These are phyloP conservation scores for Helicosporidium sp. DNA, from an alignment of 139 green algal species.

Conservation along the genomic window DNA sequence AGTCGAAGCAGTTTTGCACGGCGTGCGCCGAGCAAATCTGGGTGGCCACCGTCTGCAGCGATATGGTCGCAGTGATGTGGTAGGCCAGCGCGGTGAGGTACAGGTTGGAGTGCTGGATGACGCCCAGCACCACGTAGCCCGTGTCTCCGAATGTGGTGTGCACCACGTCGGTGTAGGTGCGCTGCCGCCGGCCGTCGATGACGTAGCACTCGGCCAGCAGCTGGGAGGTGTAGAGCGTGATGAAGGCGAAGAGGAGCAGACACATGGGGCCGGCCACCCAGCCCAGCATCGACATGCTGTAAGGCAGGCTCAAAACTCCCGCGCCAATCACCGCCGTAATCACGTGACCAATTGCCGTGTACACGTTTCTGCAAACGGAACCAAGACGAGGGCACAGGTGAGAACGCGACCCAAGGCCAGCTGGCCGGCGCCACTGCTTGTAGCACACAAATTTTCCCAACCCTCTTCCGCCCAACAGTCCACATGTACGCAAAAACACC, in stretches of 20 bases:
- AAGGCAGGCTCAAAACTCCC: slow-evolving; percentile 9
- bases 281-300: slow-evolving; percentile 9
- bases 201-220: slow-evolving; percentile 25
- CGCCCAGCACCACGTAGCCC: neutral
- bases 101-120: slow-evolving; percentile 25
- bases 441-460: too few species aligned
- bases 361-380: neutral
- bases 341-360: neutral
- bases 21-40: slow-evolving; percentile 1
- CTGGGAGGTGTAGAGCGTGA: slow-evolving; percentile 20
- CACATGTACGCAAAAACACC: too few species aligned
- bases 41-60: slow-evolving; percentile 2
- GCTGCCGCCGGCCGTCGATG: slow-evolving; percentile 7
- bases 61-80: slow-evolving; percentile 22
- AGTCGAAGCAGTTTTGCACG: slow-evolving; percentile 5
- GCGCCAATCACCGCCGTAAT: slow-evolving; percentile 4
- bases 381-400: neutral
- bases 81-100: slow-evolving; percentile 25
- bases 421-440: too few species aligned
- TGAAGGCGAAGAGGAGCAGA: slow-evolving; percentile 11
- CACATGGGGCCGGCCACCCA: slow-evolving; percentile 13
- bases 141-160: neutral
- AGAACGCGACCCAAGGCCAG: too few species aligned
- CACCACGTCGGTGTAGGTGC: slow-evolving; percentile 1
- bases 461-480: too few species aligned